Conservation (phyloP, 106 monocot species). For the Xerophyta viscosa region DNA sequence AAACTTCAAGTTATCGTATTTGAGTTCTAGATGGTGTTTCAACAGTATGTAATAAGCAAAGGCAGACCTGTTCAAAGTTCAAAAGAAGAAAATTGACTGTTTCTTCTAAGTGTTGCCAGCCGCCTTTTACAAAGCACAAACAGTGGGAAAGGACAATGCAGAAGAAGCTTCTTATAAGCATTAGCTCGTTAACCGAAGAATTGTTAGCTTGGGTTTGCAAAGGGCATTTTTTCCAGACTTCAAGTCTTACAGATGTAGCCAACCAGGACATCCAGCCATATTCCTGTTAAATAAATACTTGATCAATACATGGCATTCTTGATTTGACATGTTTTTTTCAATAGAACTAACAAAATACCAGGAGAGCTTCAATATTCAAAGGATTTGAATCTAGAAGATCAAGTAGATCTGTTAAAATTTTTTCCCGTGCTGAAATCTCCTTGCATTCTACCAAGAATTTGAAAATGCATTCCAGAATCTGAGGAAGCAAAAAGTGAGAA, state of each 20-base stretch:
- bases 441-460: conserved; percentile 66
- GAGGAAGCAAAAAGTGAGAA: conserved; percentile 73
- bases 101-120: conserved; percentile 89
- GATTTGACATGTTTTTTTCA: not conserved
- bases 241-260: conserved; percentile 60
- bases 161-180: conserved; percentile 73
- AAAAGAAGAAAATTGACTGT: conserved; percentile 73
- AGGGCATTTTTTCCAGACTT: conserved; percentile 29
- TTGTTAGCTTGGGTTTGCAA: conserved; percentile 12
- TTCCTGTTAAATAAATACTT: conserved; percentile 47
- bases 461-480: conserved; percentile 82
- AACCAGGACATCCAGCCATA: conserved; percentile 87
- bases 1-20: not conserved
- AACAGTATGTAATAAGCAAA: not conserved
- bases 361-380: conserved; percentile 80
- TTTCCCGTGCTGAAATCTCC: conserved; percentile 43
- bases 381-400: conserved; percentile 85
- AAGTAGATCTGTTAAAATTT: conserved; percentile 66
- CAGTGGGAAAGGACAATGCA: conserved; percentile 80
- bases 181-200: conserved; percentile 33
- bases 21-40: not conserved
- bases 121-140: conserved; percentile 77
- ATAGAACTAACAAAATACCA: conserved; percentile 38
- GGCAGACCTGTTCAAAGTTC: conserved; percentile 47
- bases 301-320: not conserved